Evolutionary conservation across 2,329 filamentous ascomycete genomes (phyloP), one percentile per base, ranked within the genome.

Genomic region (Fusarium napiforme): DNA sequence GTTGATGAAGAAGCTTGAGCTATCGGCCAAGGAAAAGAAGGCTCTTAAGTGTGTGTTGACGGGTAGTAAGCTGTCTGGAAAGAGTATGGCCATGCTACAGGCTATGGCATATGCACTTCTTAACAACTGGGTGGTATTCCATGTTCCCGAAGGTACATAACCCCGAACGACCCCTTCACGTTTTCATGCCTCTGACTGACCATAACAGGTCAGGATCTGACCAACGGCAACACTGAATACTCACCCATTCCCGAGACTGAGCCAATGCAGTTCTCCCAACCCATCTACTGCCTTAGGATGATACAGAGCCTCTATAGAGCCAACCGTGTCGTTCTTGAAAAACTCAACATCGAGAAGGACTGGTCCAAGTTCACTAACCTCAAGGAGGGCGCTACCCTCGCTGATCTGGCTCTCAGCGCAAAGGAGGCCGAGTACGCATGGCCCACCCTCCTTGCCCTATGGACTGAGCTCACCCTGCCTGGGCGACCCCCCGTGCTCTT

Each of bases 71-170:
- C 88, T 91, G 46, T 90, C 92, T 19, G 96, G 96, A 40, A 99
- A 98, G 89, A 97, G 93, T 81, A 90, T 96, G 76, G 84, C 97
- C 78, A 82, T 97, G 78, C 85, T 97, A 50, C 95, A 98, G 84
- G 93, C 93, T 43, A 90, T 97, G 88, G 86, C 93, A 23, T 92
- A 95, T 82, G 96, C 90, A 4, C 91, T 96, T 74, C 81, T 95
- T 78, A 94, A 94, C 81, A 88, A 93, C 34, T 98, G 95, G 94
- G 87, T 97, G 49, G 95, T 98, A 52, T 87, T 99, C 66, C 92
- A 93, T 79, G 88, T 98, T 58, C 95, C 96, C 42, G 95, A 99
- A 84, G 93, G 95, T 97, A 86, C 77, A 37, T 18, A 60, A 39
- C 40, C 42, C 28, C 9, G 26, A 42, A n/a, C 19, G 11, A n/a